Evolutionary conservation across 768 basidiomycete species (phyloP).

Genomic region (Amanita polypyramis): DNA sequence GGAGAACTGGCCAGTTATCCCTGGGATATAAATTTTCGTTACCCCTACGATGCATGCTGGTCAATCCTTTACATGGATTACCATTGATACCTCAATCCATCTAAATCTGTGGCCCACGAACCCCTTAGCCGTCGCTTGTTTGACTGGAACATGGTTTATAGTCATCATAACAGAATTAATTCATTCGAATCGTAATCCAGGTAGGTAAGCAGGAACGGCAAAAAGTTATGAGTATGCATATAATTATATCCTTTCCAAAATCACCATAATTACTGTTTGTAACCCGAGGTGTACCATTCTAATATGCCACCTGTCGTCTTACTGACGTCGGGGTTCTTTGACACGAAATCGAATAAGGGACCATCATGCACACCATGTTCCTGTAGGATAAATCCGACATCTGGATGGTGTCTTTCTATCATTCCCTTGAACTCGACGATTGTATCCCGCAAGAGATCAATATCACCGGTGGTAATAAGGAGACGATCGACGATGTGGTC

Average conservation of each 20-base stretch:
- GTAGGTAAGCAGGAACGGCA: background rate
- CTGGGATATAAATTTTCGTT: background rate
- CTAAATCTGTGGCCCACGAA: slow-evolving; percentile 6
- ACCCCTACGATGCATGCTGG: background rate
- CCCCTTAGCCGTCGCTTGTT: background rate
- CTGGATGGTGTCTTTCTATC: slow-evolving; percentile 13
- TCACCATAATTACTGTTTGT: background rate
- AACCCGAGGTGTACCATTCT: slow-evolving; percentile 11
- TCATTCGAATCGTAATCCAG: background rate
- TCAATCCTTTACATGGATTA: background rate
- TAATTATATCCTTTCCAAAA: no score
- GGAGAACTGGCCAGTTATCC: slow-evolving; percentile 40
- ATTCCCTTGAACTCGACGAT: slow-evolving; percentile 15
- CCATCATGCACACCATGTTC: slow-evolving; percentile 24
- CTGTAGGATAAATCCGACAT: slow-evolving; percentile 18
- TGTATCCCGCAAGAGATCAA: slow-evolving; percentile 23
- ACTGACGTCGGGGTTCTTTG: slow-evolving; percentile 11
- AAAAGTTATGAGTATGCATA: background rate
- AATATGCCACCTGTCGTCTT: slow-evolving; percentile 15
- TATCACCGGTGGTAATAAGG: slow-evolving; percentile 22
- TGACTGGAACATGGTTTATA: background rate
- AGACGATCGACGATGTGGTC: slow-evolving; percentile 19
- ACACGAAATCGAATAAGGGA: slow-evolving; percentile 18
- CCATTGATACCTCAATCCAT: slow-evolving; percentile 4
- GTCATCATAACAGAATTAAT: background rate